Evolutionary conservation across 2,329 filamentous ascomycete genomes (phyloP).

Genomic region (Fusarium austroafricanum): DNA sequence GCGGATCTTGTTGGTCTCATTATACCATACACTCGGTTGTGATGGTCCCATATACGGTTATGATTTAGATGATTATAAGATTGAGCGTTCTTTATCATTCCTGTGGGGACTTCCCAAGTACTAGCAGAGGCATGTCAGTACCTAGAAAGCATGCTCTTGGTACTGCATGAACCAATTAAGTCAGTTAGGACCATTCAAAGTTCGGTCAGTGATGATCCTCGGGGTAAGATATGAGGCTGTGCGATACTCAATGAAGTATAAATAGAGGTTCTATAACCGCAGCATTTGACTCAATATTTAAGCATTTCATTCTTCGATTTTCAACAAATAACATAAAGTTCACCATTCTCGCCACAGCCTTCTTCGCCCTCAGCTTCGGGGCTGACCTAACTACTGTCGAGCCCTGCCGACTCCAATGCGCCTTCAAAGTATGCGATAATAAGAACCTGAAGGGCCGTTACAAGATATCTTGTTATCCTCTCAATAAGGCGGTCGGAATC

Average conservation of each 20-base stretch:
- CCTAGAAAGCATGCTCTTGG: too few species aligned
- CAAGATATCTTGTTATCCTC: slow-evolving; percentile 1
- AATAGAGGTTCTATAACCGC: neutral
- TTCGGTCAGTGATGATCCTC: too few species aligned
- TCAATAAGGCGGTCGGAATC: neutral
- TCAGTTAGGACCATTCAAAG: too few species aligned
- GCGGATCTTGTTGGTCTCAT: too few species aligned
- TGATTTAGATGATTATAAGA: too few species aligned
- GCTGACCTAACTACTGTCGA: neutral
- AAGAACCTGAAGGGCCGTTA: neutral
- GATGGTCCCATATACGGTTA: too few species aligned
- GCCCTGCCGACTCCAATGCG: neutral
- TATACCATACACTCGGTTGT: too few species aligned
- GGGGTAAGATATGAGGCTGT: too few species aligned
- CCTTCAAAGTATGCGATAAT: neutral
- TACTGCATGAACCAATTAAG: too few species aligned
- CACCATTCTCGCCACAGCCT: neutral
- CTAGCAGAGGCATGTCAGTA: too few species aligned
- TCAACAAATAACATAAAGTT: slow-evolving; percentile 1
- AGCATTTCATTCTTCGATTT: neutral
- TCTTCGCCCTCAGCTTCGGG: neutral
- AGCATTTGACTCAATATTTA: neutral
- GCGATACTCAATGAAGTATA: neutral
- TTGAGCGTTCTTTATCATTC: too few species aligned
- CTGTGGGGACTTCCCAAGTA: too few species aligned